A percentile compares a stretch with the other conserved stretches of the same genome.
Conservation (phyloP, 2,329 filamentous ascomycete genomes). For the Epichloe elymi region DNA sequence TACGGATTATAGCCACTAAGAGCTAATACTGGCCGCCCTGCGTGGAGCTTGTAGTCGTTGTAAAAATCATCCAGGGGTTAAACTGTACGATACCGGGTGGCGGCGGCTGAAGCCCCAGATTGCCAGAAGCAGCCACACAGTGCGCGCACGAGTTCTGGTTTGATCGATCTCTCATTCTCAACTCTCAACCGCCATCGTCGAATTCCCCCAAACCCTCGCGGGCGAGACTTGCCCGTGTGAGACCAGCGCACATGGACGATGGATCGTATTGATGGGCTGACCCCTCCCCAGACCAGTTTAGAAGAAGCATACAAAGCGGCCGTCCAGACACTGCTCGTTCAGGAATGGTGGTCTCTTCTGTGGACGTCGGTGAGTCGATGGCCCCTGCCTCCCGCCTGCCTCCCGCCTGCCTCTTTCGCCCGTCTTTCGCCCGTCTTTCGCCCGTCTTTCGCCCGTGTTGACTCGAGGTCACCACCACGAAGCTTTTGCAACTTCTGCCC, state of each 20-base stretch:
- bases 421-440: background rate
- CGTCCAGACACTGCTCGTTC: background rate
- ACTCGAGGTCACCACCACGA: constrained; percentile 5
- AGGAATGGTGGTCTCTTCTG: constrained; percentile 1
- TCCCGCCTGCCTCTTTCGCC: background rate
- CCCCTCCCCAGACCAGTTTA: constrained; percentile 5
- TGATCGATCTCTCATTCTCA: background rate
- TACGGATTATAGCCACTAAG: too few relatives aligned
- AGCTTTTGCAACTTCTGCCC: constrained; percentile 7
- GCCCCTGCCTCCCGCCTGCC: constrained; percentile 1
- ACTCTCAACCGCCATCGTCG: background rate
- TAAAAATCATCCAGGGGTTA: too few relatives aligned
- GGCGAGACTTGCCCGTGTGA: background rate
- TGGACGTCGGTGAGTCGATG: constrained; percentile 3
- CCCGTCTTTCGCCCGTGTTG: background rate
- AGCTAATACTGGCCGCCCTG: too few relatives aligned
- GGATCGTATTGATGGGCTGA: constrained; percentile 6
- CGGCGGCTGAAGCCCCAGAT: too few relatives aligned
- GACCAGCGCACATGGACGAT: constrained; percentile 6
- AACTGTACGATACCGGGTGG: too few relatives aligned
- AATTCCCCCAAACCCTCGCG: background rate
- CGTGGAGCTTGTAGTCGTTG: too few relatives aligned
- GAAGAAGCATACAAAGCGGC: background rate
- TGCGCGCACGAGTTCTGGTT: too few relatives aligned
- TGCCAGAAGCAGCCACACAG: too few relatives aligned